phyloP scores from a whole-genome alignment of 768 basidiomycete species.

The Russula olivacea region DNA sequence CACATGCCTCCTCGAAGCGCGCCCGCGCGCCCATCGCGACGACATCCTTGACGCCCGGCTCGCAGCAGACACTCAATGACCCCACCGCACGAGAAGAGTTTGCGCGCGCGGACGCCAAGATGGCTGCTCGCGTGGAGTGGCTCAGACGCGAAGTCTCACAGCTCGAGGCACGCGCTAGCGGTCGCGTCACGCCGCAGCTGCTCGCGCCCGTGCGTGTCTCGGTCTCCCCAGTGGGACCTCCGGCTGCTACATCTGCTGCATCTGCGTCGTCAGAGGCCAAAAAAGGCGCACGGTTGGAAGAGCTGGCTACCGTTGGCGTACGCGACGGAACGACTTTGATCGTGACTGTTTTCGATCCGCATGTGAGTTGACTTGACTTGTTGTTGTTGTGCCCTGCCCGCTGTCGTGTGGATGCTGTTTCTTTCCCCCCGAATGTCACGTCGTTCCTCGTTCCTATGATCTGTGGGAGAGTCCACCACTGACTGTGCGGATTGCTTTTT shows the following conservation, averaged over 20 bases:
- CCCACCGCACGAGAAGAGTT: constrained; percentile 51
- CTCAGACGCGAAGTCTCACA: constrained; percentile 71
- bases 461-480: not conserved
- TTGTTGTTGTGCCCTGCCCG: too few relatives aligned
- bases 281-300: constrained; percentile 43
- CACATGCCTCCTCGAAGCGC: constrained; percentile 8
- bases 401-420: too few relatives aligned
- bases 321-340: constrained; percentile 68
- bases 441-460: not conserved
- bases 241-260: not conserved
- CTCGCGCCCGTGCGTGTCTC: constrained; percentile 63
- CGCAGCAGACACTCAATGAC: constrained; percentile 53
- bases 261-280: constrained; percentile 25
- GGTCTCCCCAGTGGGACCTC: constrained; percentile 29
- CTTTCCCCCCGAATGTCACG: too few relatives aligned
- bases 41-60: constrained; percentile 57
- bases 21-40: constrained; percentile 37
- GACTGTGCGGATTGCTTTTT: not conserved
- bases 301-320: constrained; percentile 76
- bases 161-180: constrained; percentile 64
- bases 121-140: constrained; percentile 63
- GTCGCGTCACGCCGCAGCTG: constrained; percentile 69
- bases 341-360: constrained; percentile 72
- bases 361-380: constrained; percentile 44
- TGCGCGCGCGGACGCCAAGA: constrained; percentile 53